Evolutionary conservation across 1,284 basidiomycete species (phyloP).

Genomic region (Trichosporon faecale): DNA sequence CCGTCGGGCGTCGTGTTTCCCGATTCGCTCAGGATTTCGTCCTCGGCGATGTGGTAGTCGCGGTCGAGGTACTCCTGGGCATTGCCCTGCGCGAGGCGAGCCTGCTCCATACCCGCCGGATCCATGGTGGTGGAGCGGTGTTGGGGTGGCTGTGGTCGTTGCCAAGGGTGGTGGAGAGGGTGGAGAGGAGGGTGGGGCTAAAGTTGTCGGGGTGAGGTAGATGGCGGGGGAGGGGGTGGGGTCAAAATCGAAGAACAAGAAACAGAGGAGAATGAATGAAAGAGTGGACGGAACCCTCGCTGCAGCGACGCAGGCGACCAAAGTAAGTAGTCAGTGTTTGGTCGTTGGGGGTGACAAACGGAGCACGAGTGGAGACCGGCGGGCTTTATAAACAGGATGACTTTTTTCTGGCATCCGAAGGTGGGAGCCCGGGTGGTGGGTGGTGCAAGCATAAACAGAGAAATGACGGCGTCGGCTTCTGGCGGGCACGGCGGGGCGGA

Average conservation of each 20-base stretch:
- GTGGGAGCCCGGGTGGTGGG: background rate
- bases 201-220: background rate
- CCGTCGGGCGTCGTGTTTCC: background rate
- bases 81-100: background rate
- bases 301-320: background rate
- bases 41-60: background rate
- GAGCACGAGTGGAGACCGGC: background rate
- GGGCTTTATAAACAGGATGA: slow-evolving; percentile 4
- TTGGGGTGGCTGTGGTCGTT: background rate
- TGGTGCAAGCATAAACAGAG: background rate
- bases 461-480: background rate
- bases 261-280: background rate
- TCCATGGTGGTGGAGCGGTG: slow-evolving; percentile 4
- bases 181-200: background rate
- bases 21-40: background rate
- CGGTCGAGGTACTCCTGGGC: background rate
- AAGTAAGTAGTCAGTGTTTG: background rate
- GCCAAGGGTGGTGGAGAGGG: background rate
- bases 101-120: slow-evolving; percentile 7
- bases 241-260: slow-evolving; percentile 1
- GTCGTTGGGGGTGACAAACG: background rate
- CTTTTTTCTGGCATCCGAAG: background rate
- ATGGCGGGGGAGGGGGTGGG: background rate
- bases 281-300: slow-evolving; percentile 5
- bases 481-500: background rate